phyloP scores from a whole-genome alignment of 2,329 filamentous ascomycete genomes.

The Podosphaera fusca region DNA sequence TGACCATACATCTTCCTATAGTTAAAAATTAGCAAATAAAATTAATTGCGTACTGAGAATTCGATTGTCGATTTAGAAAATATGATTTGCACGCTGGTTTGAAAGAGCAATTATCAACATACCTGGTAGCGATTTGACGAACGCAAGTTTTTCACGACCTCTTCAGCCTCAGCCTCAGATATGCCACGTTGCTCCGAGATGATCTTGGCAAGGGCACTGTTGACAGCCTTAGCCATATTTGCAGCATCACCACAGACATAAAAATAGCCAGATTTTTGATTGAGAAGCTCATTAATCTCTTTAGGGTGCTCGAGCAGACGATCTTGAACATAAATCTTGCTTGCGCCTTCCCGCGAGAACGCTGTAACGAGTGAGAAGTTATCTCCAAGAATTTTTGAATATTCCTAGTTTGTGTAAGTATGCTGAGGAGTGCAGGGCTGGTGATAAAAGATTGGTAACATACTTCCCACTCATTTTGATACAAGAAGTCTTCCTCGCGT shows the following conservation, averaged over 20 bases:
- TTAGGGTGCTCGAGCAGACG: slow-evolving; percentile 61
- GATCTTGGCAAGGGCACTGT: slow-evolving; percentile 65
- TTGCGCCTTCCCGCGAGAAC: slow-evolving; percentile 68
- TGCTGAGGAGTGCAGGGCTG: slow-evolving; percentile 5
- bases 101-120: slow-evolving; percentile 10
- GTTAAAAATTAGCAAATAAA: neutral
- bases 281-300: slow-evolving; percentile 68
- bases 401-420: slow-evolving; percentile 33
- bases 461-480: slow-evolving; percentile 81
- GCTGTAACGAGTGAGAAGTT: slow-evolving; percentile 79
- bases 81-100: neutral
- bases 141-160: slow-evolving; percentile 93
- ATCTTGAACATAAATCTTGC: slow-evolving; percentile 97
- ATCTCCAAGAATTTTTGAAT: slow-evolving; percentile 62
- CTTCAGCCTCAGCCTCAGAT: slow-evolving; percentile 70
- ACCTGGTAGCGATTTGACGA: slow-evolving; percentile 90
- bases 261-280: slow-evolving; percentile 63
- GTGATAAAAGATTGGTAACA: slow-evolving; percentile 15
- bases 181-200: slow-evolving; percentile 66
- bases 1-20: slow-evolving; percentile 50
- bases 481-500: slow-evolving; percentile 73
- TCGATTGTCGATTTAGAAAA: slow-evolving; percentile 1
- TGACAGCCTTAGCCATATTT: slow-evolving; percentile 91
- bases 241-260: slow-evolving; percentile 97
- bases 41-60: neutral